Evolutionary conservation across 2,329 filamentous ascomycete species (phyloP), one percentile per base, ranked within the genome.

Genomic region (Xylariaceae sp.): DNA sequence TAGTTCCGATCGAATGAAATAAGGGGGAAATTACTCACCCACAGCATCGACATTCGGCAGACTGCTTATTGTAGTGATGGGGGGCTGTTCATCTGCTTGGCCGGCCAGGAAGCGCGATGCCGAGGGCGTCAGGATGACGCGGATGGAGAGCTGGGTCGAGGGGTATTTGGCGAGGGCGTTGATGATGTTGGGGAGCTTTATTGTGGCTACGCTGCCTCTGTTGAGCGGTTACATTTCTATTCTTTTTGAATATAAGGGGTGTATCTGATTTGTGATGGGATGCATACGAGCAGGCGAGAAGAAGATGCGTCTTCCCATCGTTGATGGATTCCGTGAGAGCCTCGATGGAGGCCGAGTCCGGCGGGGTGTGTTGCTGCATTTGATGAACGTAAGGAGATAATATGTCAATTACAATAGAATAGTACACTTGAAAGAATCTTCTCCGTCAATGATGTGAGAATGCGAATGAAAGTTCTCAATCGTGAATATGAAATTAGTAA

Each of bases 1-100:
- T 53, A 63, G 61, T 35, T 60, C 4, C 8, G 13, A 15, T 13
- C 34, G 3, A n/a, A 45, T 51, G 47, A 23, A 10, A n/a, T 3
- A 1, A 34, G 6, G 11, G 11, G n/a, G 4, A 10, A 3, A 11
- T 44, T 30, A 61, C 62, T 62, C 39, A 64, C 62, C 62, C 56
- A 97, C 80, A 17, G 80, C 89, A 49, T 95, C 91, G 5, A 97
- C 89, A 64, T 88, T 87, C 2, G 86, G 83, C 4, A 90, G 74
- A 2, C 74, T 67, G 10, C 77, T 74, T 3, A 97, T 76, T 0
- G 81, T 74, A 0, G 78, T 74, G 1, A 94, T 72, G 0, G 80
- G 77, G 0, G 92, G 91, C 72, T 97, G 91, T 73, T 97, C 92
- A 2, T 74, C 70, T 39, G 85, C 84, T 71, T 96, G 90, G 34